Conservation (phyloP, 257 asterid species). For the Solanum pennellii region DNA sequence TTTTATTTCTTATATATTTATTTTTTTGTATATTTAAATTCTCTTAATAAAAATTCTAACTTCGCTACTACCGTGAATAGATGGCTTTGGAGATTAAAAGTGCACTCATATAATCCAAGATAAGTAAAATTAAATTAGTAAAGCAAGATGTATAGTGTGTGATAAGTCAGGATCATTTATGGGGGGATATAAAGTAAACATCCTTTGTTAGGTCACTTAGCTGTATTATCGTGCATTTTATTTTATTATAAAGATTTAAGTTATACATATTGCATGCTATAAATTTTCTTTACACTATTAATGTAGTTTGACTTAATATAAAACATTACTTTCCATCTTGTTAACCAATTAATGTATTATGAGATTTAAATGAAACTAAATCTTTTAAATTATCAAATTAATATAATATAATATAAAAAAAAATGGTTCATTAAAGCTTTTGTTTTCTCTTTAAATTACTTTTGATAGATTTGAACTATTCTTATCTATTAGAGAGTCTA, state of each 20-base stretch:
- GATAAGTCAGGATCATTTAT: not conserved
- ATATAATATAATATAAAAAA: too few relatives aligned
- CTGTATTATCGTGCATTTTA: not conserved
- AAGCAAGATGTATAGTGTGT: not conserved
- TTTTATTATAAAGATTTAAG: not conserved
- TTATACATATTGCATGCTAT: not conserved
- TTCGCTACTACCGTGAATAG: fast-evolving
- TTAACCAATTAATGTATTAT: not conserved
- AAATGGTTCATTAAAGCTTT: too few relatives aligned
- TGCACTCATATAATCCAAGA: not conserved
- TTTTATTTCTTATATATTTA: not conserved
- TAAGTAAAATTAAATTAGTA: not conserved
- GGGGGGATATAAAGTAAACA: not conserved
- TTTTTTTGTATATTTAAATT: not conserved
- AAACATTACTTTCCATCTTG: not conserved
- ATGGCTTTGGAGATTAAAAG: not conserved
- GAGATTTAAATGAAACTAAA: not conserved
- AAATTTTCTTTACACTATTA: not conserved
- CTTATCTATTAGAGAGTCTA: not conserved
- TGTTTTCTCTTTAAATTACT: too few relatives aligned
- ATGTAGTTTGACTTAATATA: not conserved
- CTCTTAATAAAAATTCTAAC: not conserved
- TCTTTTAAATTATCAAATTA: not conserved
- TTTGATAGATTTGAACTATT: not conserved
- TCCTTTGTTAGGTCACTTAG: not conserved